Base-by-base conservation (phyloP, 805 yeast species). In the Barnettozyma sucrosica region DNA sequence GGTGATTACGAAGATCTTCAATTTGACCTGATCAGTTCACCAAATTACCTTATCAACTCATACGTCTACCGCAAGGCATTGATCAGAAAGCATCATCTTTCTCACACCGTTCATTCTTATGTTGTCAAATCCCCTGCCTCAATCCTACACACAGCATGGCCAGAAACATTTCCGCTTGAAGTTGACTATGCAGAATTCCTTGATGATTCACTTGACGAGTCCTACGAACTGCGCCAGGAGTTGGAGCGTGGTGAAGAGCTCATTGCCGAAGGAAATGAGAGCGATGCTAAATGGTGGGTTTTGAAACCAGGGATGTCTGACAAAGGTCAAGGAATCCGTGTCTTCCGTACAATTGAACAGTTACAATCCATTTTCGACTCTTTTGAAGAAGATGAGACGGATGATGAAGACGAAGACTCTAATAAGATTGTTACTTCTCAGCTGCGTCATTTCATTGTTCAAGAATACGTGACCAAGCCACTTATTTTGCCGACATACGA, bases 241-340 rank as follows among this genome's bases (percentile, higher is more conserved):
- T 68, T 93, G 30, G 83, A 82, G 50, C 63, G 65, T 10, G 79
- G 77, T 13, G 74, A 70, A 16, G 26, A 19, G 16, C 26, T 36
- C 6, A 36, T 36, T 8, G 23, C 21, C 6, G 24, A 37, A 7
- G 40, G 40, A 3, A 7, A 21, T 21, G 40, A 10, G 8, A 19
- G 14, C 21, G 40, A 37, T 9, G 40, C 40, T 21, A 79, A 76
- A 54, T 77, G 83, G 41, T 92, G 95, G 90, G 93, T 93, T 34
- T 72, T 93, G 62, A 93, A 93, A 62, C 99, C 99, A 14, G 82
- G 96, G 53, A 89, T 93, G 97, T 85, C 95, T 59, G 99, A 93
- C 62, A 83, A 92, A 62, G 99, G 96, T 10, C 97, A 93, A 63
- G 99, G 99, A 0, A 92, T 93, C 43, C 70, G 96, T 36, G 66